A percentile compares a stretch with the other conserved stretches of the same genome.
phyloP scores from a whole-genome alignment of 2,329 filamentous ascomycete genomes.

The Fusarium scirpi region DNA sequence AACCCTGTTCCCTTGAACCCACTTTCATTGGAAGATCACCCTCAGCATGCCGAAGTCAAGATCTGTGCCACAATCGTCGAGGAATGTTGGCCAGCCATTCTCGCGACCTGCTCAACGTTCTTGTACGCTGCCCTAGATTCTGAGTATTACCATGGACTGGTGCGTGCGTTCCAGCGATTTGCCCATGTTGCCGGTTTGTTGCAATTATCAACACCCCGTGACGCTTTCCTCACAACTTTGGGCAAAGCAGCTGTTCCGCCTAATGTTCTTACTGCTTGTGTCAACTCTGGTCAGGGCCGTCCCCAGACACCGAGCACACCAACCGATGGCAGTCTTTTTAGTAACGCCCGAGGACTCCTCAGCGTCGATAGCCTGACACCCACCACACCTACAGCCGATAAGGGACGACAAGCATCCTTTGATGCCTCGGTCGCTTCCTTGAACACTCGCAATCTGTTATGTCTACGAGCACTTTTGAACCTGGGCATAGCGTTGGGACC shows the following conservation, averaged over 20 bases:
- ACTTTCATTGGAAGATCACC: conserved; percentile 77
- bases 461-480: conserved; percentile 91
- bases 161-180: conserved; percentile 93
- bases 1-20: conserved; percentile 88
- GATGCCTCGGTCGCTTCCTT: conserved; percentile 69
- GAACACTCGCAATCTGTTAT: conserved; percentile 90
- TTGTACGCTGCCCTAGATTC: conserved; percentile 91
- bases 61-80: conserved; percentile 86
- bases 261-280: conserved; percentile 74
- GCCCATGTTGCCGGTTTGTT: conserved; percentile 93
- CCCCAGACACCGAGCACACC: conserved; percentile 59
- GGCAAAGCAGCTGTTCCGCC: conserved; percentile 93
- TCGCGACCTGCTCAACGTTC: conserved; percentile 96
- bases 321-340: conserved; percentile 70
- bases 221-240: conserved; percentile 93
- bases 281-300: conserved; percentile 62
- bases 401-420: conserved; percentile 68
- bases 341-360: conserved; percentile 77
- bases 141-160: conserved; percentile 92
- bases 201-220: conserved; percentile 84
- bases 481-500: conserved; percentile 94
- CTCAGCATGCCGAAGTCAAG: conserved; percentile 76
- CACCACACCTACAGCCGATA: conserved; percentile 67
- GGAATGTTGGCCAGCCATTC: conserved; percentile 93
- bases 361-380: conserved; percentile 78